Conservation (phyloP, 306 rosid genomes). For the Fragaria ananassa region DNA sequence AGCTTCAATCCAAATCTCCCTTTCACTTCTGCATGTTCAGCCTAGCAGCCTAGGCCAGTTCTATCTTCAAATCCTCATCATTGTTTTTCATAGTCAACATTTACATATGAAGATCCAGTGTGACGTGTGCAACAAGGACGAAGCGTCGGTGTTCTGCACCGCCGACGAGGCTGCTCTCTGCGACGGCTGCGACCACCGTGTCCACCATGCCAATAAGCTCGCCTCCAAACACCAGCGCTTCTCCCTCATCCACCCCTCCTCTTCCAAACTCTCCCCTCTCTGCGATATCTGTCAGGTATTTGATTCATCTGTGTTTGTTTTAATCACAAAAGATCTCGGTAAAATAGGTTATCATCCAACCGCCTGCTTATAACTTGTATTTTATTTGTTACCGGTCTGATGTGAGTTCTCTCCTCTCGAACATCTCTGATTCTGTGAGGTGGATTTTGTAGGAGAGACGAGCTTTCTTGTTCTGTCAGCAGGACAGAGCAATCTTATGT, state of each 20-base stretch:
- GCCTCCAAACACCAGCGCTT: slow-evolving; percentile 93
- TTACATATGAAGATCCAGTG: slow-evolving; percentile 81
- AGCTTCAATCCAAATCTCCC: neutral
- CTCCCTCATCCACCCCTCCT: slow-evolving; percentile 58
- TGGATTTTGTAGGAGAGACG: slow-evolving; percentile 53
- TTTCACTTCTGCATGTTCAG: neutral
- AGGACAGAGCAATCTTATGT: slow-evolving; percentile 86
- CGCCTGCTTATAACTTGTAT: too few species aligned
- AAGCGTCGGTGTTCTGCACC: slow-evolving; percentile 81
- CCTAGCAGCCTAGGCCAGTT: neutral
- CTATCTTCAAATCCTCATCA: neutral
- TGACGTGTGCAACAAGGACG: slow-evolving; percentile 68
- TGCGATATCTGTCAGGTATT: slow-evolving; percentile 80
- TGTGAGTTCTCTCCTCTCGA: too few species aligned
- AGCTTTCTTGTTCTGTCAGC: slow-evolving; percentile 81
- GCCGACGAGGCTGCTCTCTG: slow-evolving; percentile 97
- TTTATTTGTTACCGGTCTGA: too few species aligned
- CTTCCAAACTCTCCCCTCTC: slow-evolving; percentile 42
- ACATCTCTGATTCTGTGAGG: neutral
- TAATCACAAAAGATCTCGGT: too few species aligned
- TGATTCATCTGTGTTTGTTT: too few species aligned
- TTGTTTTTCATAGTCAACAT: neutral
- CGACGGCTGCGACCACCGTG: slow-evolving; percentile 70
- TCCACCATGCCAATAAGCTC: slow-evolving; percentile 94
- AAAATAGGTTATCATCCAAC: too few species aligned